These are phyloP conservation scores for Heimioporus sp. DNA, from an alignment of 768 basidiomycete species.

Conservation along the genomic window DNA sequence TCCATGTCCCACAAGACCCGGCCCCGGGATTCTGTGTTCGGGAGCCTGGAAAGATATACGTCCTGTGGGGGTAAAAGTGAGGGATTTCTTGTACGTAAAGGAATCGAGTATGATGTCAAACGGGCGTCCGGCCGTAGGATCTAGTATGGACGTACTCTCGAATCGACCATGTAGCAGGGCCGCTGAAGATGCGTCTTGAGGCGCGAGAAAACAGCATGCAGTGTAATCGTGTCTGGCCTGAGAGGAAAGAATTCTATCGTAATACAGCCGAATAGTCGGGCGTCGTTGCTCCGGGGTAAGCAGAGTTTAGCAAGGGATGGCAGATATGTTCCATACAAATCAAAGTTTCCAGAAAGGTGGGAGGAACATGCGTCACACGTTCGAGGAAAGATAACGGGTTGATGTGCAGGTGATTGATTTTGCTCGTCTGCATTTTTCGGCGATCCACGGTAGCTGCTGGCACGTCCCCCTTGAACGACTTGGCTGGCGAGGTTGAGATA, in stretches of 20 bases:
- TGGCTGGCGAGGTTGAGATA: slow-evolving; percentile 8
- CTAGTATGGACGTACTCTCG: slow-evolving; percentile 22
- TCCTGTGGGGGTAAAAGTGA: slow-evolving; percentile 29
- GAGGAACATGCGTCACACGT: slow-evolving; percentile 1
- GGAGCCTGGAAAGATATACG: slow-evolving; percentile 24
- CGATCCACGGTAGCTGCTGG: not conserved
- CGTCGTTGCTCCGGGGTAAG: slow-evolving; percentile 25
- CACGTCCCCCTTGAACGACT: slow-evolving; percentile 2
- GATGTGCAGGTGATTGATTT: not conserved
- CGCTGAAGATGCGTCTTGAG: not conserved
- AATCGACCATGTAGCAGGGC: slow-evolving; percentile 25
- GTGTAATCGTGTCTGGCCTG: slow-evolving; percentile 39
- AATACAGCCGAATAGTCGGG: slow-evolving; percentile 31
- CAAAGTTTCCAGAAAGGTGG: slow-evolving; percentile 35
- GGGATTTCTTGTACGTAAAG: slow-evolving; percentile 23
- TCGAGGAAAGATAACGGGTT: slow-evolving; percentile 8
- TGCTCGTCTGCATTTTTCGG: not conserved
- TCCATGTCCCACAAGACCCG: slow-evolving; percentile 29
- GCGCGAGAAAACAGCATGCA: slow-evolving; percentile 29
- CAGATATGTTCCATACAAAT: slow-evolving; percentile 39
- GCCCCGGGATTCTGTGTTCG: slow-evolving; percentile 16
- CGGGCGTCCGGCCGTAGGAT: slow-evolving; percentile 36
- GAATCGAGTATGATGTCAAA: slow-evolving; percentile 30
- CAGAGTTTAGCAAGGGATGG: slow-evolving; percentile 35
- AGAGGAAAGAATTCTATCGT: slow-evolving; percentile 36